Evolutionary conservation across 2,329 filamentous ascomycete species (phyloP).

Genomic region (Apiospora koreana): DNA sequence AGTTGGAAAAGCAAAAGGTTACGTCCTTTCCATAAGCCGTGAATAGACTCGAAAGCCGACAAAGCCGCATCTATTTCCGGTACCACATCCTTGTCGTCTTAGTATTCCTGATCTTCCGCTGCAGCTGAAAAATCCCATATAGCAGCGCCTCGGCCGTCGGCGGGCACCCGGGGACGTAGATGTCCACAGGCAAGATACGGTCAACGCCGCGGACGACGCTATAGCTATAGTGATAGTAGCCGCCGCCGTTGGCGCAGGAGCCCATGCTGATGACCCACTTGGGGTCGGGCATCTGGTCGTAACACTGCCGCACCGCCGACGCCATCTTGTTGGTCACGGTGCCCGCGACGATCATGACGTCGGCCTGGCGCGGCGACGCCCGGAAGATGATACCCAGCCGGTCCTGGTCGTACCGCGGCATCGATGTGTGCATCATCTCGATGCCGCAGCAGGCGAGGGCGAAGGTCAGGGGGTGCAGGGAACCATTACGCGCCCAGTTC

Average conservation of each 20-base stretch:
- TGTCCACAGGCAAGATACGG: constrained; percentile 75
- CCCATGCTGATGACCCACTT: constrained; percentile 86
- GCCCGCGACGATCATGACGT: constrained; percentile 92
- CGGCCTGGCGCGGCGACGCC: constrained; percentile 82
- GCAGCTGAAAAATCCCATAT: constrained; percentile 73
- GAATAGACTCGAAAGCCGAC: too few species aligned
- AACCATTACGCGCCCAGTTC: constrained; percentile 84
- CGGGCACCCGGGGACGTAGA: constrained; percentile 76
- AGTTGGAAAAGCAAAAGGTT: too few species aligned
- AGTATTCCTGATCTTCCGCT: constrained; percentile 71
- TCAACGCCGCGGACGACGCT: constrained; percentile 75
- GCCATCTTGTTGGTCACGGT: constrained; percentile 98
- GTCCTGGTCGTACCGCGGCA: constrained; percentile 87
- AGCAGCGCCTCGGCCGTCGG: constrained; percentile 61
- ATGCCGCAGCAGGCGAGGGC: constrained; percentile 86
- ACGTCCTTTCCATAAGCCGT: too few species aligned
- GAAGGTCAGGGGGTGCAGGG: constrained; percentile 89
- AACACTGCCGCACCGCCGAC: constrained; percentile 83
- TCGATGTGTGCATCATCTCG: constrained; percentile 92
- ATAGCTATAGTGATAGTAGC: constrained; percentile 88
- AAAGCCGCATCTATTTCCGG: constrained; percentile 44
- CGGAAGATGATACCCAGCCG: constrained; percentile 88
- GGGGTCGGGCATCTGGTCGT: constrained; percentile 94
- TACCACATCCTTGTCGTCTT: constrained; percentile 60
- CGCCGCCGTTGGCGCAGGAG: constrained; percentile 80